Evolutionary conservation across 2,329 filamentous ascomycete genomes (phyloP).

Genomic region (Zymoseptoria tritici): DNA sequence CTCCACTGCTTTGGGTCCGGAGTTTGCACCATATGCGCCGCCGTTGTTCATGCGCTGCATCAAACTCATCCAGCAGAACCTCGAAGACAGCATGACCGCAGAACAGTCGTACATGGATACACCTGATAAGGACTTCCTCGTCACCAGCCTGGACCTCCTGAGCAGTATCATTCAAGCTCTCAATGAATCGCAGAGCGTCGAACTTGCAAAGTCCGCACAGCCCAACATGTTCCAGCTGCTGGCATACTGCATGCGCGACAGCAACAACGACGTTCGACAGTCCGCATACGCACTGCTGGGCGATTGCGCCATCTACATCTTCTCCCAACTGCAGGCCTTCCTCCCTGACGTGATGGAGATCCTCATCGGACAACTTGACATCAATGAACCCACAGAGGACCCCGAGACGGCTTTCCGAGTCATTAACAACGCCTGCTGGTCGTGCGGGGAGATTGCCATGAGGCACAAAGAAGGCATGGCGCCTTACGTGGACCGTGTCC

Average conservation of each 20-base stretch:
- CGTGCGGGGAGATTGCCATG: constrained; percentile 83
- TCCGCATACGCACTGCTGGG: constrained; percentile 92
- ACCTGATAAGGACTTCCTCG: constrained; percentile 93
- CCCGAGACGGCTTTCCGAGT: constrained; percentile 84
- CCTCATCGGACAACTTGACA: constrained; percentile 78
- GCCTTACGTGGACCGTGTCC: constrained; percentile 68
- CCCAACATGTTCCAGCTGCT: constrained; percentile 86
- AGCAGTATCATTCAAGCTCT: constrained; percentile 91
- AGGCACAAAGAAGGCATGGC: constrained; percentile 65
- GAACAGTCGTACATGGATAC: constrained; percentile 63
- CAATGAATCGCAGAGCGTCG: constrained; percentile 62
- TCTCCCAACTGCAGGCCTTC: constrained; percentile 67
- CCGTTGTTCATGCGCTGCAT: constrained; percentile 84
- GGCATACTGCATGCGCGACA: constrained; percentile 85
- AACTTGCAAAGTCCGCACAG: constrained; percentile 67
- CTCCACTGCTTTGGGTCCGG: constrained; percentile 71
- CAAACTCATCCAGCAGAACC: constrained; percentile 82
- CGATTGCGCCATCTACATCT: constrained; percentile 90
- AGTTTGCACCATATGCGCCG: constrained; percentile 74
- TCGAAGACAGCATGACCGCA: constrained; percentile 70
- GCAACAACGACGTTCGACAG: constrained; percentile 85
- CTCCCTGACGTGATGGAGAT: constrained; percentile 69
- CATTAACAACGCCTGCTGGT: constrained; percentile 98
- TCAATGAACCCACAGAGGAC: constrained; percentile 62
- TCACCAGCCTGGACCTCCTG: constrained; percentile 87